phyloP scores from a whole-genome alignment of 2,329 filamentous ascomycete genomes.

The Ascochyta clinopodiicola region DNA sequence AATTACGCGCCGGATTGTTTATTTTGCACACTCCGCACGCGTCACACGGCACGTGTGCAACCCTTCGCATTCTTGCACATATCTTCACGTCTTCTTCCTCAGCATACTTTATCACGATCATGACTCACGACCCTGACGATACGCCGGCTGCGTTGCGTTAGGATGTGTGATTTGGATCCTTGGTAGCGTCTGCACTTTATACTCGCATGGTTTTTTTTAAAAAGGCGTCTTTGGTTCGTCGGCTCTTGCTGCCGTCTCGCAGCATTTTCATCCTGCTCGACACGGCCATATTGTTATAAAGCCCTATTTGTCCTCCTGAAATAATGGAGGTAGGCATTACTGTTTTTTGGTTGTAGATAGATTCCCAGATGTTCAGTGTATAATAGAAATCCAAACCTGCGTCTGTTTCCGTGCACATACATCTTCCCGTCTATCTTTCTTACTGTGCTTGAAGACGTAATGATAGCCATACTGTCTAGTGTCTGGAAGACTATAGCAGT shows the following conservation, averaged over 20 bases:
- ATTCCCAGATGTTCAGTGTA: neutral
- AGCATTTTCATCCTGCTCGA: neutral
- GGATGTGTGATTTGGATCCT: neutral
- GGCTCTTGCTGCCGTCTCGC: neutral
- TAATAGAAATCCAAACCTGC: neutral
- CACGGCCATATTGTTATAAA: too few species aligned
- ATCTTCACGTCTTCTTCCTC: slow-evolving; percentile 9
- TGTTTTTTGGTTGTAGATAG: neutral
- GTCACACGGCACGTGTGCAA: neutral
- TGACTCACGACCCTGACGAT: slow-evolving; percentile 14
- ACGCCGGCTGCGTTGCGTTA: slow-evolving; percentile 6
- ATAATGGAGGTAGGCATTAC: too few species aligned
- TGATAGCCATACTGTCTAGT: too few species aligned
- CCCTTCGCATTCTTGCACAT: slow-evolving; percentile 16
- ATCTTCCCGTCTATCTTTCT: too few species aligned
- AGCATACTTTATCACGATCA: slow-evolving; percentile 9
- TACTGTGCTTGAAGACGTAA: too few species aligned
- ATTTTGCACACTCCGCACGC: neutral
- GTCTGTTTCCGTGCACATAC: neutral
- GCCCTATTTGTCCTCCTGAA: too few species aligned
- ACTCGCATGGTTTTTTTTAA: neutral
- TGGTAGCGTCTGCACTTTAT: neutral
- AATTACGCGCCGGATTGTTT: neutral
- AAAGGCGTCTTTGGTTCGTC: neutral
- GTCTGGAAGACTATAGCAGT: too few species aligned